Evolutionary conservation across 495 filamentous ascomycete genomes (phyloP).

Genomic region (Penicillium lagena): DNA sequence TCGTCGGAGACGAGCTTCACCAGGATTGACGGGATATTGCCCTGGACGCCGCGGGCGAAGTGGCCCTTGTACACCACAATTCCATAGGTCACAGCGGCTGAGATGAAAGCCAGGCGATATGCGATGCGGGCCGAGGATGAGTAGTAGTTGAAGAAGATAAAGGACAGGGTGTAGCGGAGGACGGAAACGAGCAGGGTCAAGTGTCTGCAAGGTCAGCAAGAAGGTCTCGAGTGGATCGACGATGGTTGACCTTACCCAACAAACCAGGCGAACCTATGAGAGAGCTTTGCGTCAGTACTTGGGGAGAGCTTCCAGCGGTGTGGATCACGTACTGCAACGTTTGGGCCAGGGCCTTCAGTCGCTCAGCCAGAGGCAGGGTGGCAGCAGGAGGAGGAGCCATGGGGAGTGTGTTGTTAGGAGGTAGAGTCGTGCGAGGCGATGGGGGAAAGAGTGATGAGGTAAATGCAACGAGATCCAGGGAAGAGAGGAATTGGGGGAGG

Average conservation of each 20-base stretch:
- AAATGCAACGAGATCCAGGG: slow-evolving; percentile 1
- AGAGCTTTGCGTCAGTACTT: slow-evolving; percentile 32
- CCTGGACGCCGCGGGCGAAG: slow-evolving; percentile 64
- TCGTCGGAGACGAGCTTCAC: slow-evolving; percentile 73
- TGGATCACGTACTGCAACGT: slow-evolving; percentile 72
- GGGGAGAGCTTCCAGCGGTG: slow-evolving; percentile 6
- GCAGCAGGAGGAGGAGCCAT: slow-evolving; percentile 81
- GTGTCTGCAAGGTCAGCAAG: slow-evolving; percentile 51
- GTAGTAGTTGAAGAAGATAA: slow-evolving; percentile 76
- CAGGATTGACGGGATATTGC: slow-evolving; percentile 51
- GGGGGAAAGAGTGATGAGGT: slow-evolving; percentile 1
- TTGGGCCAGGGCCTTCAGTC: slow-evolving; percentile 69
- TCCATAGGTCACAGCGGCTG: slow-evolving; percentile 87
- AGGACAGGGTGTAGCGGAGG: slow-evolving; percentile 72
- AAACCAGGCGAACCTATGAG: slow-evolving; percentile 71
- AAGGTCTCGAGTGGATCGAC: slow-evolving; percentile 2
- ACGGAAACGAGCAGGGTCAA: slow-evolving; percentile 76
- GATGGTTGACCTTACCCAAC: slow-evolving; percentile 59
- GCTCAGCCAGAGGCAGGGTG: slow-evolving; percentile 62
- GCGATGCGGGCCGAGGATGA: slow-evolving; percentile 66
- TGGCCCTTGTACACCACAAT: slow-evolving; percentile 99
- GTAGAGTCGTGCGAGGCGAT: not conserved
- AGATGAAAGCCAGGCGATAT: slow-evolving; percentile 84
- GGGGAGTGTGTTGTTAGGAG: slow-evolving; percentile 4
- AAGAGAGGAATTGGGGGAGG: slow-evolving; percentile 11